phyloP scores from a whole-genome alignment of 1,284 basidiomycete species.

The Singerocomus inundabilis region DNA sequence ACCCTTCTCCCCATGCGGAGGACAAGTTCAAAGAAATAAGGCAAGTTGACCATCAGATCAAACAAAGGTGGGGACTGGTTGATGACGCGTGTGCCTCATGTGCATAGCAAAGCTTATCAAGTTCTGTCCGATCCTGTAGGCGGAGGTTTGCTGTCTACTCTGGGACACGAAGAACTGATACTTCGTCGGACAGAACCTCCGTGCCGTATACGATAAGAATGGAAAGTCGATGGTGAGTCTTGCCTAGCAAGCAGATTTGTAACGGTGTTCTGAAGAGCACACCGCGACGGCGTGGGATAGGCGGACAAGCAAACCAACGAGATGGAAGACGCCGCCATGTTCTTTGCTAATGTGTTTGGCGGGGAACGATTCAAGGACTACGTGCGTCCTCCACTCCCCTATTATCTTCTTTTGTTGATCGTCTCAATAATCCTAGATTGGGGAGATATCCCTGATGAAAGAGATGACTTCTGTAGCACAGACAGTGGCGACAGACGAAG shows the following conservation, averaged over 20 bases:
- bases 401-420: neutral
- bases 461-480: slow-evolving; percentile 82
- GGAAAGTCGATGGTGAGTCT: slow-evolving; percentile 77
- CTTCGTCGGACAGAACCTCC: slow-evolving; percentile 61
- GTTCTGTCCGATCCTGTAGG: slow-evolving; percentile 81
- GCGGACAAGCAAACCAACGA: slow-evolving; percentile 69
- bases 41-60: slow-evolving; percentile 39
- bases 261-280: slow-evolving; percentile 3
- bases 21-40: slow-evolving; percentile 94
- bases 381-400: slow-evolving; percentile 47
- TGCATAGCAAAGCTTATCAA: slow-evolving; percentile 82
- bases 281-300: slow-evolving; percentile 33
- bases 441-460: slow-evolving; percentile 91
- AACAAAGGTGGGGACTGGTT: slow-evolving; percentile 21
- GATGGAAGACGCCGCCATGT: slow-evolving; percentile 85
- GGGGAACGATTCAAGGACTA: slow-evolving; percentile 86
- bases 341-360: slow-evolving; percentile 91
- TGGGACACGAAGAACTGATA: slow-evolving; percentile 12
- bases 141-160: slow-evolving; percentile 17
- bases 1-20: slow-evolving; percentile 82
- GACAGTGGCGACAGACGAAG: slow-evolving; percentile 86
- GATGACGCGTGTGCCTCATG: slow-evolving; percentile 23
- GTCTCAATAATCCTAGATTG: slow-evolving; percentile 56
- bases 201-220: slow-evolving; percentile 94
- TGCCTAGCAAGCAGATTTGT: slow-evolving; percentile 6